A percentile compares a stretch with the other conserved stretches of the same genome.
Conservation (phyloP, 768 basidiomycete genomes). For the Amanita pallidorosea region DNA sequence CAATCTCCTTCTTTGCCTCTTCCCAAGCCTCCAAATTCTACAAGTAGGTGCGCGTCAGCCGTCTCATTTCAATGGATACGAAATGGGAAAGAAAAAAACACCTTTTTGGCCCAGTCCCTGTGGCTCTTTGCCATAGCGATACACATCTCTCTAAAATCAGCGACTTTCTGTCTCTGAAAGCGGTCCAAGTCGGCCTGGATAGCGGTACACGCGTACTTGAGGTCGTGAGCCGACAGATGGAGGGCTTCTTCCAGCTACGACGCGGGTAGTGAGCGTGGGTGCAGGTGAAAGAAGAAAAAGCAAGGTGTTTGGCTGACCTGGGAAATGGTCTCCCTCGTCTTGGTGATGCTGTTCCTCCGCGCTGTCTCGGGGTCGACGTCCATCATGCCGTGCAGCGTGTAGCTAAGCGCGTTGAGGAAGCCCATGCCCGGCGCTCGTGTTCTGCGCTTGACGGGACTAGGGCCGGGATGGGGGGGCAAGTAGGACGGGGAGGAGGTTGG, state of each 20-base stretch:
- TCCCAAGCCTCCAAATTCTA: conserved; percentile 98
- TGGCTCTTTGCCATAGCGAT: conserved; percentile 86
- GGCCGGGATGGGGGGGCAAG: conserved; percentile 73
- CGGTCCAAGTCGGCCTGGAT: conserved; percentile 97
- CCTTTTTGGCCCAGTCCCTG: conserved; percentile 96
- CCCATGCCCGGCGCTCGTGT: conserved; percentile 71
- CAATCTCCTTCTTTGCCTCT: conserved; percentile 87
- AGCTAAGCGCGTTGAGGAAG: conserved; percentile 81
- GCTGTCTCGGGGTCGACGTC: conserved; percentile 97
- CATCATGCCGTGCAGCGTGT: conserved; percentile 97
- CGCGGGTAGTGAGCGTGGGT: conserved; percentile 2
- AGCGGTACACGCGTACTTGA: conserved; percentile 93
- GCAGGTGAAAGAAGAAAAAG: background rate
- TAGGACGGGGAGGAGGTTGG: conserved; percentile 35
- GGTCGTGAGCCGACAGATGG: conserved; percentile 84
- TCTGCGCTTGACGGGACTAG: conserved; percentile 48
- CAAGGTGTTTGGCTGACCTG: conserved; percentile 42
- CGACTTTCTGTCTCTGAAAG: conserved; percentile 98
- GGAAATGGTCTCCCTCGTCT: conserved; percentile 91
- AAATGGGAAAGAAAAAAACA: conserved; percentile 14
- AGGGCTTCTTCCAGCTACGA: conserved; percentile 87
- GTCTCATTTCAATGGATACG: background rate
- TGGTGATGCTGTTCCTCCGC: conserved; percentile 83
- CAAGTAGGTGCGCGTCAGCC: background rate
- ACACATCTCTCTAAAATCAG: conserved; percentile 89